A percentile compares a stretch with the other conserved stretches of the same genome.
These are phyloP conservation scores for Euclidium syriacum DNA, from an alignment of 345 rosid species.

Conservation along the genomic window DNA sequence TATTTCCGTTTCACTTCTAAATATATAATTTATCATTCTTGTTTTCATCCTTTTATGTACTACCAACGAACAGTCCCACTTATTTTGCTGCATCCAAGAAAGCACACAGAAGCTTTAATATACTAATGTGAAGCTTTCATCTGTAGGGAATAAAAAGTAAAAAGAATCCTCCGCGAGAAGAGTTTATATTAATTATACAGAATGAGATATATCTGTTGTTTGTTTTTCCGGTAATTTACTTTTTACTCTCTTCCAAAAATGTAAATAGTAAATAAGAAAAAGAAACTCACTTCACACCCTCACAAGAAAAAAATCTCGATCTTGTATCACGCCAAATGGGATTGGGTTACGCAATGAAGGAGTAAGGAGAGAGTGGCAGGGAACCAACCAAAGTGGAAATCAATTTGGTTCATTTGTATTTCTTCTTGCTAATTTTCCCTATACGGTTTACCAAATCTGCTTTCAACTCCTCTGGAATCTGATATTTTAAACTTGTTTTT, in stretches of 20 bases:
- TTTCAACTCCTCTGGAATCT: constrained; percentile 71
- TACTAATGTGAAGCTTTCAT: neutral
- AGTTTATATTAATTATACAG: constrained; percentile 24
- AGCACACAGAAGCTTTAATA: neutral
- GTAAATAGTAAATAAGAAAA: constrained; percentile 19
- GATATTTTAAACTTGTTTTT: constrained; percentile 42
- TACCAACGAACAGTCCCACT: neutral
- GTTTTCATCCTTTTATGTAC: neutral
- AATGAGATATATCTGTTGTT: neutral
- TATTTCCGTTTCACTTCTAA: neutral
- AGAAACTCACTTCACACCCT: constrained; percentile 1
- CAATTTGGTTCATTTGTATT: constrained; percentile 21
- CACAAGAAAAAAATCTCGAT: constrained; percentile 13
- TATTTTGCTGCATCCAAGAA: neutral
- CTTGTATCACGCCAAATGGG: constrained; percentile 10
- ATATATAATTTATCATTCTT: neutral
- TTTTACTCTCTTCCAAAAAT: constrained; percentile 30
- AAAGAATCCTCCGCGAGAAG: neutral
- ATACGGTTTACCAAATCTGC: constrained; percentile 57
- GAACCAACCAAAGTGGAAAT: constrained; percentile 19
- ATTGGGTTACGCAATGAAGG: constrained; percentile 25
- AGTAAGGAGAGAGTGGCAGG: constrained; percentile 28
- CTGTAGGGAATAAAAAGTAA: too few species aligned
- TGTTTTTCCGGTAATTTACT: constrained; percentile 18
- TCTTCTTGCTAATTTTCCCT: constrained; percentile 43